A percentile compares a stretch with the other conserved stretches of the same genome.
These are phyloP conservation scores for Podaxis rugospora DNA, from an alignment of 768 basidiomycete species.

Conservation along the genomic window DNA sequence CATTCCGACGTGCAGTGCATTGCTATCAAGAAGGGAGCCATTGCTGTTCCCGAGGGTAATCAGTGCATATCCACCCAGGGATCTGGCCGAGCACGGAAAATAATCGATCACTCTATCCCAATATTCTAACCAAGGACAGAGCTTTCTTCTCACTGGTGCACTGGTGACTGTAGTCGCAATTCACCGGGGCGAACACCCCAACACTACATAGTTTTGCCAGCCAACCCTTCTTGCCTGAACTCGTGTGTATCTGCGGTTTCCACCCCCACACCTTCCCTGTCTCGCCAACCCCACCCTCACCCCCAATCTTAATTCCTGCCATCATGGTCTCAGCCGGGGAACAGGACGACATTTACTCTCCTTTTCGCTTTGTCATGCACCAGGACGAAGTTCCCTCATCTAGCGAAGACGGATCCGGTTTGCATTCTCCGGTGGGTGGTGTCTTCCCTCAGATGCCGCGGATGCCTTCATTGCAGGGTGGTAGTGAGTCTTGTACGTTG, in stretches of 20 bases:
- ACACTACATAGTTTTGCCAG: slow-evolving; percentile 8
- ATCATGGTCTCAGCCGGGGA: slow-evolving; percentile 53
- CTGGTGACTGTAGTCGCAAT: slow-evolving; percentile 9
- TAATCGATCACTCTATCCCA: slow-evolving; percentile 7
- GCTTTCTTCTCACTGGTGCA: slow-evolving; percentile 12
- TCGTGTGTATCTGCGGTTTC: slow-evolving; percentile 8
- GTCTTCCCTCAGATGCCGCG: slow-evolving; percentile 20
- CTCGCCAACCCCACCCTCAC: not conserved
- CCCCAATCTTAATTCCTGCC: slow-evolving; percentile 22
- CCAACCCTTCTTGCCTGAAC: slow-evolving; percentile 5
- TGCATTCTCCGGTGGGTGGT: slow-evolving; percentile 68
- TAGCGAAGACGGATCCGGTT: slow-evolving; percentile 71
- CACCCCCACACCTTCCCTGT: not conserved
- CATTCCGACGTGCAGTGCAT: not conserved
- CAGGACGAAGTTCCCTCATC: slow-evolving; percentile 67
- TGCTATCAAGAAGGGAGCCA: not conserved
- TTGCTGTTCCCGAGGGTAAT: not conserved
- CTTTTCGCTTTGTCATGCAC: slow-evolving; percentile 47
- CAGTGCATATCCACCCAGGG: slow-evolving; percentile 1
- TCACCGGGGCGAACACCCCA: not conserved
- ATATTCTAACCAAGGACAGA: slow-evolving; percentile 7
- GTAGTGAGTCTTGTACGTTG: slow-evolving; percentile 16
- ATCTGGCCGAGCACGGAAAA: slow-evolving; percentile 10
- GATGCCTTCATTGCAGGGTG: slow-evolving; percentile 10
- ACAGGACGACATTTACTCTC: slow-evolving; percentile 52